phyloP scores from a whole-genome alignment of 2,329 filamentous ascomycete species.

The Pseudopyrenochaeta lycopersici region DNA sequence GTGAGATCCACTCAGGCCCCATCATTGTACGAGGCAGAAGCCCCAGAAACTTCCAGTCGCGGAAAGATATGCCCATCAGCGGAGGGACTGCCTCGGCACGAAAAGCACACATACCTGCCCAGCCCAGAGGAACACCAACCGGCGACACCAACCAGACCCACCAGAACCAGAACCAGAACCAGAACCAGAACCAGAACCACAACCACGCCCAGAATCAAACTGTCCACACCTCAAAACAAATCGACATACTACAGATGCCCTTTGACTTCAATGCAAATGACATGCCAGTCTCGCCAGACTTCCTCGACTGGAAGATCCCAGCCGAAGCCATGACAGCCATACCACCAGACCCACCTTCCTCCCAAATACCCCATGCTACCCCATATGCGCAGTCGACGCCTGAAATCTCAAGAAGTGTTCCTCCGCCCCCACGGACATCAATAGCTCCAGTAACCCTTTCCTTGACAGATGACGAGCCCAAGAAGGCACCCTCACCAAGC shows the following conservation, averaged over 20 bases:
- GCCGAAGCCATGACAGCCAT: constrained; percentile 54
- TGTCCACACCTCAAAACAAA: constrained; percentile 38
- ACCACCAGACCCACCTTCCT: constrained; percentile 50
- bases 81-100: constrained; percentile 81
- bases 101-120: constrained; percentile 59
- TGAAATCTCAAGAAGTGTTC: constrained; percentile 55
- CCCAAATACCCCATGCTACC: constrained; percentile 42
- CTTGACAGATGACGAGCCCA: constrained; percentile 64
- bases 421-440: constrained; percentile 50
- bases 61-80: constrained; percentile 89
- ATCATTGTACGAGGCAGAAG: constrained; percentile 94
- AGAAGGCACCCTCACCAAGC: constrained; percentile 48
- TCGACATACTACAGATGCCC: constrained; percentile 50
- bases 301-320: constrained; percentile 56
- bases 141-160: constrained; percentile 44
- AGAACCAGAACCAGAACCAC: too few relatives aligned
- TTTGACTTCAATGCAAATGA: constrained; percentile 54
- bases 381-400: constrained; percentile 64
- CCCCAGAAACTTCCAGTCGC: constrained; percentile 91
- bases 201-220: constrained; percentile 35
- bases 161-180: too few relatives aligned
- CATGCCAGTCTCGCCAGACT: constrained; percentile 52
- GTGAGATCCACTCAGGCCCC: constrained; percentile 85
- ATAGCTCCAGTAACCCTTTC: constrained; percentile 64
- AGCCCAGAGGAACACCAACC: constrained; percentile 48